These are phyloP conservation scores for Strobilomyces dryophilus DNA, from an alignment of 768 basidiomycete genomes.

Conservation along the genomic window DNA sequence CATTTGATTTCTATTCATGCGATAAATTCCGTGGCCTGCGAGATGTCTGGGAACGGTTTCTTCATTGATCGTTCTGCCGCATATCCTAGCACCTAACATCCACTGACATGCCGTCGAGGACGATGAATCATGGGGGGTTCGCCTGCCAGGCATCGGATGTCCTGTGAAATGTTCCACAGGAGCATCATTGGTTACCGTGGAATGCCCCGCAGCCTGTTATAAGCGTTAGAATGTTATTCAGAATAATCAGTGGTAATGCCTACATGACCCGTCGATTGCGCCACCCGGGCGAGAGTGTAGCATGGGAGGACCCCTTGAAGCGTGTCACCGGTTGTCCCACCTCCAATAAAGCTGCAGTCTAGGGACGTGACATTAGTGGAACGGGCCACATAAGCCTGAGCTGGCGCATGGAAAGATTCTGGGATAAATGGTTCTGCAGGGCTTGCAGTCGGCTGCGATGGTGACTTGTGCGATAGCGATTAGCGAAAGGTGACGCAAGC, in stretches of 20 bases:
- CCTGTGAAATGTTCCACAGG: not conserved
- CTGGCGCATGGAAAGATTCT: not conserved
- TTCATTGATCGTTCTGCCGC: not conserved
- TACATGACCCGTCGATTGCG: slow-evolving; percentile 1
- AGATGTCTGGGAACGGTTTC: slow-evolving; percentile 7
- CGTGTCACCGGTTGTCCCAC: not conserved
- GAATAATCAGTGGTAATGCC: not conserved
- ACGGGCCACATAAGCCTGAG: not conserved
- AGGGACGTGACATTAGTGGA: not conserved
- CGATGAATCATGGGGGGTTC: not conserved
- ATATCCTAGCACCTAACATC: not conserved
- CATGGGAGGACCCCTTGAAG: not conserved
- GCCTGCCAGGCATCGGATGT: not conserved
- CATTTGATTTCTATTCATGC: not conserved
- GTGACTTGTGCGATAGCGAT: not conserved
- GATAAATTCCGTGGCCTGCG: slow-evolving; percentile 4
- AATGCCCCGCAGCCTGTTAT: not conserved
- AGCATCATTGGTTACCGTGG: not conserved
- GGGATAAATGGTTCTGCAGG: not conserved
- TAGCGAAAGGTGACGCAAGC: not conserved
- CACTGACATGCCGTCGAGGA: not conserved
- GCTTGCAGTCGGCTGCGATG: slow-evolving; percentile 1
- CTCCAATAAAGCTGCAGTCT: not conserved
- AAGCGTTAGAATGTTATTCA: not conserved
- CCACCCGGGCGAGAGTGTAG: not conserved